Evolutionary conservation across 768 basidiomycete species (phyloP).

Genomic region (Suillus paluster): DNA sequence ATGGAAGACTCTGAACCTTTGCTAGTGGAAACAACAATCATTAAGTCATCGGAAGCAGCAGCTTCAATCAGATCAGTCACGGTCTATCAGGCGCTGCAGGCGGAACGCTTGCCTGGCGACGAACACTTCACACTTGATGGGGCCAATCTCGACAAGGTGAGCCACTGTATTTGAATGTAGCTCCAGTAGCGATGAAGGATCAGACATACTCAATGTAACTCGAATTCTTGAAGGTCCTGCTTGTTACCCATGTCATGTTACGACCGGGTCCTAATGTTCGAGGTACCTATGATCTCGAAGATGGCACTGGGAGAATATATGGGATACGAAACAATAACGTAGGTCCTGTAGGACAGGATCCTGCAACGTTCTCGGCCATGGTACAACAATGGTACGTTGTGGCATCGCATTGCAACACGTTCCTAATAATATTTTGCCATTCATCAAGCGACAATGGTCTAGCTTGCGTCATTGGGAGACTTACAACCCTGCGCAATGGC

Average conservation of each 20-base stretch:
- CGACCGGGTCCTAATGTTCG: constrained; percentile 19
- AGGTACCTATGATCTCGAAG: constrained; percentile 34
- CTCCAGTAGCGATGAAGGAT: background rate
- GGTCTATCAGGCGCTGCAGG: constrained; percentile 55
- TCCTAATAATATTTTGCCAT: background rate
- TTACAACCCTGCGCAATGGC: background rate
- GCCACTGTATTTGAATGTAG: constrained; percentile 13
- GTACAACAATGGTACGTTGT: background rate
- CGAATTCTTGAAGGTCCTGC: constrained; percentile 40
- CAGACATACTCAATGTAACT: background rate
- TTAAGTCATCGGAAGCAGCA: constrained; percentile 10
- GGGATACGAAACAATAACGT: constrained; percentile 1
- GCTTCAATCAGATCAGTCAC: constrained; percentile 51
- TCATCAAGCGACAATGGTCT: constrained; percentile 24
- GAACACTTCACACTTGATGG: constrained; percentile 53
- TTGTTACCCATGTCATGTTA: constrained; percentile 50
- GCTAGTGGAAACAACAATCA: constrained; percentile 11
- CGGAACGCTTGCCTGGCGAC: constrained; percentile 43
- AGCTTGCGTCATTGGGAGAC: constrained; percentile 16
- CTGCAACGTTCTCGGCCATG: constrained; percentile 18
- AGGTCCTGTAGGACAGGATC: constrained; percentile 17
- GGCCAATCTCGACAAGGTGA: constrained; percentile 41
- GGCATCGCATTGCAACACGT: background rate
- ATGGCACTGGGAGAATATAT: constrained; percentile 40
- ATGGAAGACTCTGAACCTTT: constrained; percentile 16